phyloP scores from a whole-genome alignment of 495 filamentous ascomycete genomes.

The Rostrohypoxylon terebratum region DNA sequence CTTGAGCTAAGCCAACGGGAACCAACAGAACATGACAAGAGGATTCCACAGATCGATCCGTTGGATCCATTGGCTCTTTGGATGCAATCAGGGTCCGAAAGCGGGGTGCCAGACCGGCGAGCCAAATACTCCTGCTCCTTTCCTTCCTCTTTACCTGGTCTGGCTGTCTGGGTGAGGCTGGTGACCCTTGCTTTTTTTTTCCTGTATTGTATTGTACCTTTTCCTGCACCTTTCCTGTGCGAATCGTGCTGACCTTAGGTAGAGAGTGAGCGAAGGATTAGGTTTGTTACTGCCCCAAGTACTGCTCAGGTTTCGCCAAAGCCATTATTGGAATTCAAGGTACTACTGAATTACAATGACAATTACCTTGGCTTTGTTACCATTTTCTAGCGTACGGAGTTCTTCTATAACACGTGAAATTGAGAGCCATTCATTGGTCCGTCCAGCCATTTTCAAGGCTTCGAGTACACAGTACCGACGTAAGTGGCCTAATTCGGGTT shows the following conservation, averaged over 20 bases:
- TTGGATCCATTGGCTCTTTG: constrained; percentile 1
- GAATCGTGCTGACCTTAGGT: neutral
- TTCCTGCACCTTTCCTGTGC: no score
- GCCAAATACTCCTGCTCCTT: constrained; percentile 27
- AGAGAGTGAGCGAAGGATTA: neutral
- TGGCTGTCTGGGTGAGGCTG: constrained; percentile 10
- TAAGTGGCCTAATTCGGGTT: constrained; percentile 27
- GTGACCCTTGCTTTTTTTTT: constrained; percentile 3
- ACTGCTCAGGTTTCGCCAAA: neutral
- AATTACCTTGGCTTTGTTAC: neutral
- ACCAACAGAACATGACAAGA: neutral
- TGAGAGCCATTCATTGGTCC: constrained; percentile 16
- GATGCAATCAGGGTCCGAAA: constrained; percentile 47
- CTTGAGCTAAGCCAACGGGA: constrained; percentile 41
- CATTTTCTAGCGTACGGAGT: constrained; percentile 18
- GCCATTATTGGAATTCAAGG: constrained; percentile 1
- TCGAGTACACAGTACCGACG: neutral
- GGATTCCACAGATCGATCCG: neutral
- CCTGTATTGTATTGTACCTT: no score
- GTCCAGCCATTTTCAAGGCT: constrained; percentile 1
- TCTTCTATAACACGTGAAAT: constrained; percentile 22
- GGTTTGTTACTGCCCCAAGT: constrained; percentile 14
- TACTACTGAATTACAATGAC: constrained; percentile 8
- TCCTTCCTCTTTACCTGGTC: neutral
- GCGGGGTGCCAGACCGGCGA: constrained; percentile 43